phyloP scores from a whole-genome alignment of 2,329 filamentous ascomycete species.

The Clarireedia sp. region DNA sequence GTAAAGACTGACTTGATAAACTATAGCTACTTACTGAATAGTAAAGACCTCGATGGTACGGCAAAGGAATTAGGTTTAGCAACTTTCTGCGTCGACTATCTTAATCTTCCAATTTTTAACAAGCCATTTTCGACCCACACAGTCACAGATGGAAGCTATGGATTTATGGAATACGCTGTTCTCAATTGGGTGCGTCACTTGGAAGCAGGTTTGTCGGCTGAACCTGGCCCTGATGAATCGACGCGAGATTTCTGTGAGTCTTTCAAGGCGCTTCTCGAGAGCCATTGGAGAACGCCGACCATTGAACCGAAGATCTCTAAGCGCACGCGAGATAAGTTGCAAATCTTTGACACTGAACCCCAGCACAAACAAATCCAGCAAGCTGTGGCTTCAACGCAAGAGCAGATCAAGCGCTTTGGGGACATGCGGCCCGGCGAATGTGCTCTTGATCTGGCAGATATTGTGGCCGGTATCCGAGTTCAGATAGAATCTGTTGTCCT shows the following conservation, averaged over 20 bases:
- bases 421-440: neutral
- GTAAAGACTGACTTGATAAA: neutral
- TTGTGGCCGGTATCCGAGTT: neutral
- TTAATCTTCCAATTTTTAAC: slow-evolving; percentile 22
- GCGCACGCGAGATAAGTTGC: neutral
- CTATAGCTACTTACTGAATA: slow-evolving; percentile 12
- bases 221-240: neutral
- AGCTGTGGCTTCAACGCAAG: neutral
- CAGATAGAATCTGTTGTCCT: neutral
- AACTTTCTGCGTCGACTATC: slow-evolving; percentile 23
- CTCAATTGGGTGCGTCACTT: slow-evolving; percentile 26
- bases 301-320: neutral
- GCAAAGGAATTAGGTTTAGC: slow-evolving; percentile 22
- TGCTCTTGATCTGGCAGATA: neutral
- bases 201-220: neutral
- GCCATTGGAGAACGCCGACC: slow-evolving; percentile 1
- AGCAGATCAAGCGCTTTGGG: neutral
- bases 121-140: neutral
- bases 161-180: slow-evolving; percentile 27
- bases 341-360: neutral
- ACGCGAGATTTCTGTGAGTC: slow-evolving; percentile 7
- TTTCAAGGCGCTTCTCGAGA: slow-evolving; percentile 1
- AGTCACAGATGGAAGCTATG: slow-evolving; percentile 18
- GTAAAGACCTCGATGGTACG: slow-evolving; percentile 11
- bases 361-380: neutral